A percentile compares a stretch with the other conserved stretches of the same genome.
Conservation (phyloP, 306 rosid species). For the Begonia loranthoides region DNA sequence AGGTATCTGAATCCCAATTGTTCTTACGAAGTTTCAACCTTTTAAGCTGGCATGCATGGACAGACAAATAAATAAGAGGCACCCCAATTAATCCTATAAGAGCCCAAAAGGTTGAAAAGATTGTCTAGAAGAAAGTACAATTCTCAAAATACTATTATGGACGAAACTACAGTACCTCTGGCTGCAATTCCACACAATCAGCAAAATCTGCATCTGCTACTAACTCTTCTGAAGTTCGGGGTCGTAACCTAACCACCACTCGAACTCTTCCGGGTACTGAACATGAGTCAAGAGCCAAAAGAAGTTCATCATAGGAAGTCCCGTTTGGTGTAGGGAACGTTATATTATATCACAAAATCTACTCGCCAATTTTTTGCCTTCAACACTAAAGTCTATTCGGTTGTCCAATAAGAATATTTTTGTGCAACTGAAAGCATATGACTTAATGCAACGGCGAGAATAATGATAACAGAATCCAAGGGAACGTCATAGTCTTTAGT, state of each 20-base stretch:
- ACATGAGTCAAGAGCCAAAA: slow-evolving; percentile 8
- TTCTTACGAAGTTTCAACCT: slow-evolving; percentile 85
- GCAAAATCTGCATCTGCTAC: slow-evolving; percentile 87
- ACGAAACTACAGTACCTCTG: slow-evolving; percentile 41
- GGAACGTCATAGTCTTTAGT: too few species aligned
- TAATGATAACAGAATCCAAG: too few species aligned
- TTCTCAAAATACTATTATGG: too few species aligned
- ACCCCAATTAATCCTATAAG: not conserved
- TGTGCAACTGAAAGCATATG: too few species aligned
- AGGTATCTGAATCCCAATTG: slow-evolving; percentile 92
- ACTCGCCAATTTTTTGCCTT: not conserved
- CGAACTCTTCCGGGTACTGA: slow-evolving; percentile 91
- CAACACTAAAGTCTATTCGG: too few species aligned
- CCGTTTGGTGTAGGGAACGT: slow-evolving; percentile 6
- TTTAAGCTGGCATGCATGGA: slow-evolving; percentile 47
- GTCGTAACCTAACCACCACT: slow-evolving; percentile 86
- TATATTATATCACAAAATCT: not conserved
- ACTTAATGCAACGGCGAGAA: too few species aligned
- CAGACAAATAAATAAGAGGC: slow-evolving; percentile 5
- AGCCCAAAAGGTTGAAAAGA: slow-evolving; percentile 3
- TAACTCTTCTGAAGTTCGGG: slow-evolving; percentile 73
- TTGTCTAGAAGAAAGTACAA: too few species aligned
- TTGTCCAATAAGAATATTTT: too few species aligned
- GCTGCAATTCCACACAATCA: slow-evolving; percentile 80
- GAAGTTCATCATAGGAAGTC: slow-evolving; percentile 2